Evolutionary conservation across 148 eudicot species (phyloP), one percentile per base, ranked within the genome.

Genomic region (Fagopyrum esculentum): DNA sequence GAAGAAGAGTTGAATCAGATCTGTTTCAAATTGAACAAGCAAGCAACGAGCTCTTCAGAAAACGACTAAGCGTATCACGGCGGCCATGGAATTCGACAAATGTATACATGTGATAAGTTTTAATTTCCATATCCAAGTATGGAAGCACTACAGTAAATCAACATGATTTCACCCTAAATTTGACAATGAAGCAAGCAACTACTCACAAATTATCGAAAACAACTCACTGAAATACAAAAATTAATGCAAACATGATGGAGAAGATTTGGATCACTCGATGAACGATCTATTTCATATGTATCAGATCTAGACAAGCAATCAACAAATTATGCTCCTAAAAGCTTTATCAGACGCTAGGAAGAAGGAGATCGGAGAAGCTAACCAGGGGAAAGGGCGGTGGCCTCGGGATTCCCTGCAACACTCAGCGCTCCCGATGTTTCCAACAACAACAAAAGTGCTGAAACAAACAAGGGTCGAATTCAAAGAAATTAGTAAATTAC

Each of bases 261-360:
- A 57, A 57, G 26, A 35, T 35, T 35, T 35, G 40, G 40, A 35
- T 35, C 40, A 35, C 0, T 35, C 2, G 1, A 35, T 35, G 40
- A 1, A 2, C 40, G 40, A 35, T 35, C 40, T 35, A 1, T 35
- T 35, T 35, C 40, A 35, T 0, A 1, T 35, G 40, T 61, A 4
- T 5, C 68, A 61, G 68, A 61, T 61, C 68, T 61, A 61, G 43
- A 15, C 1, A 61, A 9, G 68, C 68, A 61, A 61, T 44, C 68
- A 61, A 26, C 43, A 60, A 9, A 15, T 13, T 61, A 13, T 9
- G 10, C 22, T 57, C 8, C 29, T 30, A 22, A 57, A 9, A 57
- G 17, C 22, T 57, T 43, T 3, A 61, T 43, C 4, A 61, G 26
- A 61, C 35, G 0, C 1, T 26, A 61, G 29, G 13, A 60, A 60